These are phyloP conservation scores for Gonium pectorale DNA, from an alignment of 139 green algal species.

Conservation along the genomic window DNA sequence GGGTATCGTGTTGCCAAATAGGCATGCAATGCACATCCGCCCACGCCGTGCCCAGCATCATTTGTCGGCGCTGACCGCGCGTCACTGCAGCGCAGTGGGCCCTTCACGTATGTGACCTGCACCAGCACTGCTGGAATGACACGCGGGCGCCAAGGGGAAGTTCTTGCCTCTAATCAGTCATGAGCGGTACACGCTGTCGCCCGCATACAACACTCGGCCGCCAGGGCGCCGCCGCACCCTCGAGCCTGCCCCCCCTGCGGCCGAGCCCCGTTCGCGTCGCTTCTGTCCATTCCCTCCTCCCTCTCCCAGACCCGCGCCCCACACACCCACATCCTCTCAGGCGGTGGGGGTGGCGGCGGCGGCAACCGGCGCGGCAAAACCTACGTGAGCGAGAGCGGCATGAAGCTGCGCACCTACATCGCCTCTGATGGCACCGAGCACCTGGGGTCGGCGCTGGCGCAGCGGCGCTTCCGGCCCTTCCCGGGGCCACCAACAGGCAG, in stretches of 20 bases:
- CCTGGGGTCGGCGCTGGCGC: constrained; percentile 72
- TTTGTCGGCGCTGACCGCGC: too few species aligned
- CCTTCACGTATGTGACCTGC: too few species aligned
- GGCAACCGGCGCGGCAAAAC: neutral
- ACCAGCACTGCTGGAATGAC: too few species aligned
- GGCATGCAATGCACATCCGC: too few species aligned
- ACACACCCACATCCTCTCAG: neutral
- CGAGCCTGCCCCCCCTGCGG: neutral
- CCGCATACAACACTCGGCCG: too few species aligned
- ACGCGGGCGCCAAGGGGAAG: too few species aligned
- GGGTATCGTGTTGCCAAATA: too few species aligned
- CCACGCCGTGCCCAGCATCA: too few species aligned
- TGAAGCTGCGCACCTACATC: constrained; percentile 37
- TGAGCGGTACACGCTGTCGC: too few species aligned
- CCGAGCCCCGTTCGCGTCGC: neutral
- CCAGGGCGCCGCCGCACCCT: too few species aligned
- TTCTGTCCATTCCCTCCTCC: neutral
- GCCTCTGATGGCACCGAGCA: constrained; percentile 78
- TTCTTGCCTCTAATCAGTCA: too few species aligned
- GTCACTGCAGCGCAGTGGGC: too few species aligned
- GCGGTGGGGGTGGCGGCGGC: neutral
- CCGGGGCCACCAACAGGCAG: constrained; percentile 71
- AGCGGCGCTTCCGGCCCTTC: neutral
- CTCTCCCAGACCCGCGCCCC: neutral
- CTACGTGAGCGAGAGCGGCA: constrained; percentile 23